Evolutionary conservation across 2,329 filamentous ascomycete genomes (phyloP).

Genomic region (Peltaster fructicola): DNA sequence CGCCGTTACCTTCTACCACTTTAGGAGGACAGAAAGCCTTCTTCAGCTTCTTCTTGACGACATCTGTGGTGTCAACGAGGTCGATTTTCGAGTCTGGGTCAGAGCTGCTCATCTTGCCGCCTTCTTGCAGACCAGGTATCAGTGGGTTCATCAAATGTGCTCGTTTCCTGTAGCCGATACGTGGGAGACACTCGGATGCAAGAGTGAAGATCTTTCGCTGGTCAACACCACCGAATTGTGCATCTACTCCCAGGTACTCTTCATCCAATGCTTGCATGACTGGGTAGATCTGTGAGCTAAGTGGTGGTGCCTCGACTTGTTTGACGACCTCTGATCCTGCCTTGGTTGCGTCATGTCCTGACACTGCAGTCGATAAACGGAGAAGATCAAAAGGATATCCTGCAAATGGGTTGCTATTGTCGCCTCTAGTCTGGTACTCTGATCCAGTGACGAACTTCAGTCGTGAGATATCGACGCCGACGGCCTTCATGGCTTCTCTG

Average conservation of each 20-base stretch:
- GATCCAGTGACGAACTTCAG: constrained; percentile 73
- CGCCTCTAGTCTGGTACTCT: constrained; percentile 35
- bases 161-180: constrained; percentile 64
- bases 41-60: constrained; percentile 63
- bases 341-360: constrained; percentile 70
- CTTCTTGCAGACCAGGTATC: constrained; percentile 60
- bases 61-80: constrained; percentile 61
- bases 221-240: constrained; percentile 70
- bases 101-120: constrained; percentile 62
- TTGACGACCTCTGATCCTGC: constrained; percentile 91
- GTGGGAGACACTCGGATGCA: constrained; percentile 69
- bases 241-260: constrained; percentile 72
- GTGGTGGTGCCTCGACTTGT: constrained; percentile 59
- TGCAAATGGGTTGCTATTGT: constrained; percentile 34
- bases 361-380: constrained; percentile 51
- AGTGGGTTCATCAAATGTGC: constrained; percentile 70
- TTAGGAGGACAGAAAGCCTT: constrained; percentile 68
- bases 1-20: constrained; percentile 66
- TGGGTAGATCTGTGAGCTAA: constrained; percentile 64
- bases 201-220: constrained; percentile 81
- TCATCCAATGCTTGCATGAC: constrained; percentile 85
- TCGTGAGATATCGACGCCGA: constrained; percentile 61
- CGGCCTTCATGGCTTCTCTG: constrained; percentile 54
- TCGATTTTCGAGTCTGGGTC: constrained; percentile 78
- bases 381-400: constrained; percentile 80